These are phyloP conservation scores for Leishmania mexicana DNA, from an alignment of 208 protist species.

Conservation along the genomic window DNA sequence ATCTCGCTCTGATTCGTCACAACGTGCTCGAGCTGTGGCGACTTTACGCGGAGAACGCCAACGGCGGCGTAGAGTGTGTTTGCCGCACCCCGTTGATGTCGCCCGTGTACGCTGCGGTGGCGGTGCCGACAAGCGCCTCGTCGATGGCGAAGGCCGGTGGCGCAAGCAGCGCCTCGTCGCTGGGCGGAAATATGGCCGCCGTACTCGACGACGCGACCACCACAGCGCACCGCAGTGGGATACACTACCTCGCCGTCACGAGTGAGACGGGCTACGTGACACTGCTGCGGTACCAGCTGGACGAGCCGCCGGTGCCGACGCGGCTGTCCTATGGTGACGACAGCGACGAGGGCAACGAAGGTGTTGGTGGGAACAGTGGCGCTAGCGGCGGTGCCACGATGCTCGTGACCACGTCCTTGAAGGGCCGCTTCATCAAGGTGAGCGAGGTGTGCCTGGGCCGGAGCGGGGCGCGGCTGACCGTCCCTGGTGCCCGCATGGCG, in stretches of 20 bases:
- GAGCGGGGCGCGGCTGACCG: conserved; percentile 95
- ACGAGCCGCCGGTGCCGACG: conserved; percentile 57
- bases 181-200: neutral
- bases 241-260: conserved; percentile 95
- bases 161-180: neutral
- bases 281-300: conserved; percentile 94
- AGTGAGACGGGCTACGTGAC: conserved; percentile 94
- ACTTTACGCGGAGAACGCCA: conserved; percentile 45
- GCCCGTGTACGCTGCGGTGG: conserved; percentile 59
- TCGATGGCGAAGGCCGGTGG: conserved; percentile 23
- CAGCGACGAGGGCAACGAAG: neutral
- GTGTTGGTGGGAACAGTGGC: neutral
- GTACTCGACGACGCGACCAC: conserved; percentile 22
- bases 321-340: conserved; percentile 32
- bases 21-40: conserved; percentile 76
- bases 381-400: conserved; percentile 14
- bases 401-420: conserved; percentile 61
- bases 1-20: conserved; percentile 75
- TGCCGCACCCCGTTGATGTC: conserved; percentile 63
- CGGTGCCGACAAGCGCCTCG: conserved; percentile 59
- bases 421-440: conserved; percentile 91
- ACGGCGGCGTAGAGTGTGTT: conserved; percentile 59
- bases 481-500: conserved; percentile 95
- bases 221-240: conserved; percentile 26
- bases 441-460: conserved; percentile 97